Base-by-base conservation (phyloP, 768 basidiomycete genomes). In the Lyophyllum shimeji region DNA sequence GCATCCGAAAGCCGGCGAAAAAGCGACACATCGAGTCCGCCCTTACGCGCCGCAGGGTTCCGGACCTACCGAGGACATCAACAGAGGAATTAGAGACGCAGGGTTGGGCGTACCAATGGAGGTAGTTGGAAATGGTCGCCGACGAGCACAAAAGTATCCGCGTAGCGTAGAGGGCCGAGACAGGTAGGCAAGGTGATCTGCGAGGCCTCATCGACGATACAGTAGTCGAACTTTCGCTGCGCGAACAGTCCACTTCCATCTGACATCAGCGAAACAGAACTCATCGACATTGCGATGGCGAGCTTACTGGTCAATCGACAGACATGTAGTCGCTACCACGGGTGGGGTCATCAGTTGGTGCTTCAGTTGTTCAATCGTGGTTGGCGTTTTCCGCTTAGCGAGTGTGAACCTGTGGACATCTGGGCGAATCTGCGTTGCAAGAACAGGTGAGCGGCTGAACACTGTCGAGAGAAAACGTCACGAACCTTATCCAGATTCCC, bases 71-170 rank as follows among this genome's bases (percentile, higher is more conserved):
- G 55, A 46, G 24, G 45, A 7, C 21, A 25, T 46, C 40, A 40
- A 11, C 2, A 24, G 57, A 8, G 34, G 47, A 11, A 23, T 13
- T 13, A 12, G 11, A 11, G 2, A 34, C 39, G 24, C 18, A 45
- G 9, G 46, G 51, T 27, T 29, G 20, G 1, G 62, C 81, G 55
- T 62, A 96, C 96, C 39, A 98, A 80, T 0, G 97, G 97, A 9
- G 96, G 96, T 1, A 99, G 84, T 65, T 99, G 97, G 74, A 89
- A 93, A 72, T 99, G 97, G 67, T 98, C 97, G 7, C 97, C 97
- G 17, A 98, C 96, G 12, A 98, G 86, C 4, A 98, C 83, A 61
- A 98, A 99, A 40, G 81, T 92, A 49, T 94, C 82, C 1, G 95
- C 94, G 63, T 88, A 92, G 0, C 95, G 85, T 2, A 98, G 74